These are phyloP conservation scores for Yamadazyma sp. DNA, from an alignment of 1,139 yeast genomes.

Conservation along the genomic window DNA sequence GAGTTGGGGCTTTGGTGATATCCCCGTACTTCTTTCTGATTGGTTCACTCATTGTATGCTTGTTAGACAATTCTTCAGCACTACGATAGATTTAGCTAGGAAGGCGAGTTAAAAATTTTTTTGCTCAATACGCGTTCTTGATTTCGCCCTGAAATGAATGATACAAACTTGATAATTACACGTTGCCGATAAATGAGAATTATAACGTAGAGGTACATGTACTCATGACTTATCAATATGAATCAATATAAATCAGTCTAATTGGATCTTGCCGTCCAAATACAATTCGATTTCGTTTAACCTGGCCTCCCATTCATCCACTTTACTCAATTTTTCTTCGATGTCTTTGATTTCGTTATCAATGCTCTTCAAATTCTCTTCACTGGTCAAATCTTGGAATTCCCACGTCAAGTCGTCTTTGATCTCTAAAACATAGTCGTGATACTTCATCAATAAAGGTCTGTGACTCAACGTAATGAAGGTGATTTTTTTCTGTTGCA, in stretches of 20 bases:
- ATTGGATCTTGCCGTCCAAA: constrained; percentile 34
- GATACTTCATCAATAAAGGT: constrained; percentile 82
- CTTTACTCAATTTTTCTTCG: constrained; percentile 52
- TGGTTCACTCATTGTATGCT: constrained; percentile 61
- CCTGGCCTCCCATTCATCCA: constrained; percentile 52
- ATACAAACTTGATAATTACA: neutral
- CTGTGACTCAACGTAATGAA: constrained; percentile 85
- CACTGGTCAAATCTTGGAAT: constrained; percentile 53
- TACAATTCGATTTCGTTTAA: constrained; percentile 43
- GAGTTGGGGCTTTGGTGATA: constrained; percentile 94
- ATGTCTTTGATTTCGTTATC: constrained; percentile 68
- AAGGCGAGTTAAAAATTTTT: constrained; percentile 6
- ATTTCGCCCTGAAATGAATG: neutral
- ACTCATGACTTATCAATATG: neutral
- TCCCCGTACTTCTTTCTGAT: constrained; percentile 69
- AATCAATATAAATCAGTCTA: constrained; percentile 1
- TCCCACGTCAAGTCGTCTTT: constrained; percentile 45
- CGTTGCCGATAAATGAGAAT: neutral
- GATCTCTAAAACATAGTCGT: constrained; percentile 70
- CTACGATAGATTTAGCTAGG: neutral
- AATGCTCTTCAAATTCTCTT: constrained; percentile 58
- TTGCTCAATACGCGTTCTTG: constrained; percentile 8
- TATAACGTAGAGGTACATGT: neutral
- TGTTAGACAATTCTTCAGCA: neutral
- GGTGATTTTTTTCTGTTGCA: constrained; percentile 70